Evolutionary conservation across 1,284 basidiomycete species (phyloP).

Genomic region (Wolfiporia cocos): DNA sequence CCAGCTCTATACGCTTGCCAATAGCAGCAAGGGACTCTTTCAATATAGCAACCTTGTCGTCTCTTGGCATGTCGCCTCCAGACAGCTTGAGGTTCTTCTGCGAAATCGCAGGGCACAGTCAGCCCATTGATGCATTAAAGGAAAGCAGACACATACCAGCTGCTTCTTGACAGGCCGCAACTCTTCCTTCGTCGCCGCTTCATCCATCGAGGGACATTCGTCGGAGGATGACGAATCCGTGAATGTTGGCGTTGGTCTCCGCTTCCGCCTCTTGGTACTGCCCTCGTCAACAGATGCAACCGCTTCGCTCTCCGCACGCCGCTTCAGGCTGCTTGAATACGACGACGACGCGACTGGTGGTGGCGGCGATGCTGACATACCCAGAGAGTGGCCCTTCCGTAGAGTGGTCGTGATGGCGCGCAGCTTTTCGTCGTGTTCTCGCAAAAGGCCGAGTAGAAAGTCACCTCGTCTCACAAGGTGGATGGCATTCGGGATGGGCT

Average conservation of each 20-base stretch:
- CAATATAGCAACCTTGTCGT: constrained; percentile 92
- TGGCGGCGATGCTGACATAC: constrained; percentile 65
- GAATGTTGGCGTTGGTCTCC: constrained; percentile 86
- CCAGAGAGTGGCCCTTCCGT: constrained; percentile 45
- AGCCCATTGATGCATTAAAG: too few relatives aligned
- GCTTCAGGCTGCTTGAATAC: constrained; percentile 50
- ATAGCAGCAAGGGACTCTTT: constrained; percentile 96
- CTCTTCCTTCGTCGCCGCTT: constrained; percentile 90
- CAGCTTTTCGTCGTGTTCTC: constrained; percentile 91
- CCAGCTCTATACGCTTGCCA: constrained; percentile 85
- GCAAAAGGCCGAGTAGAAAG: constrained; percentile 85
- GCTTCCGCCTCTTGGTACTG: constrained; percentile 69
- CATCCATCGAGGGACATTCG: constrained; percentile 96
- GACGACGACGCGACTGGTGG: constrained; percentile 68
- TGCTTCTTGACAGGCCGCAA: constrained; percentile 96
- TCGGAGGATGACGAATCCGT: constrained; percentile 87
- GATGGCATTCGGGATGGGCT: constrained; percentile 92
- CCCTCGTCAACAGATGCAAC: constrained; percentile 73
- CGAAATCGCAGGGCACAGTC: not conserved
- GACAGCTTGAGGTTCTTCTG: constrained; percentile 93
- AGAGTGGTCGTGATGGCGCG: constrained; percentile 75
- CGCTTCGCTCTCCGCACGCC: constrained; percentile 77
- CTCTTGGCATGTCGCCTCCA: constrained; percentile 87
- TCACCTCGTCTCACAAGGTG: constrained; percentile 97
- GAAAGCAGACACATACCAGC: constrained; percentile 49